Evolutionary conservation across 176 grass and related monocot species (phyloP).

Genomic region (Oryza longistaminata): DNA sequence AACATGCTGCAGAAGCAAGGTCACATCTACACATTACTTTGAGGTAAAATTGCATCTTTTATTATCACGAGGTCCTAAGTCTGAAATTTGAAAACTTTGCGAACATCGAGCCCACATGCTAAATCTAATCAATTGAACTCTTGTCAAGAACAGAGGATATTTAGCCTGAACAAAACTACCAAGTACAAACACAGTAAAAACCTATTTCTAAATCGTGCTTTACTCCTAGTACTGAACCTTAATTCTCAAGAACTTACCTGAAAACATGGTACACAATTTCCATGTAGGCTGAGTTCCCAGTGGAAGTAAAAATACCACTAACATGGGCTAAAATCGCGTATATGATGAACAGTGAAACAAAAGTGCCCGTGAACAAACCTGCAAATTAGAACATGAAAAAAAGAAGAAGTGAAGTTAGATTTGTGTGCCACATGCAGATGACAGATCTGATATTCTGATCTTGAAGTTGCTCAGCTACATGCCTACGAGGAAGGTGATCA

Average conservation of each 20-base stretch:
- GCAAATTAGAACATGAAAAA: background rate
- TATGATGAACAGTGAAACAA: slow-evolving; percentile 74
- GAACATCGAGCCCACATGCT: background rate
- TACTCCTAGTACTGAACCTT: background rate
- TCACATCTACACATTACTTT: background rate
- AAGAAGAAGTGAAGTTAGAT: background rate
- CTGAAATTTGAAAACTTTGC: background rate
- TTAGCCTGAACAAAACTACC: background rate
- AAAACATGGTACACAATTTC: slow-evolving; percentile 88
- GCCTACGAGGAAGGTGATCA: slow-evolving; percentile 90
- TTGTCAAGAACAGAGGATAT: background rate
- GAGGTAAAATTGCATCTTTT: background rate
- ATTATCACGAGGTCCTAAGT: background rate
- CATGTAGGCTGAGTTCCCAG: slow-evolving; percentile 63
- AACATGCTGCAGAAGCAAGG: slow-evolving; percentile 66
- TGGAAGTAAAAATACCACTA: slow-evolving; percentile 76
- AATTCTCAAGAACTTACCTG: slow-evolving; percentile 50
- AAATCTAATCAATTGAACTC: background rate
- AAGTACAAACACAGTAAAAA: background rate
- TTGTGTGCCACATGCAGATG: background rate
- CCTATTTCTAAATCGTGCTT: background rate
- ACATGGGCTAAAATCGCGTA: slow-evolving; percentile 81
- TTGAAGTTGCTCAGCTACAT: background rate
- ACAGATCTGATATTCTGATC: background rate
- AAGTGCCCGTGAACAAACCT: slow-evolving; percentile 93